A percentile compares a stretch with the other conserved stretches of the same genome.
These are phyloP conservation scores for Gracilaria gracilis DNA, from an alignment of 23 red algal species.

Conservation along the genomic window DNA sequence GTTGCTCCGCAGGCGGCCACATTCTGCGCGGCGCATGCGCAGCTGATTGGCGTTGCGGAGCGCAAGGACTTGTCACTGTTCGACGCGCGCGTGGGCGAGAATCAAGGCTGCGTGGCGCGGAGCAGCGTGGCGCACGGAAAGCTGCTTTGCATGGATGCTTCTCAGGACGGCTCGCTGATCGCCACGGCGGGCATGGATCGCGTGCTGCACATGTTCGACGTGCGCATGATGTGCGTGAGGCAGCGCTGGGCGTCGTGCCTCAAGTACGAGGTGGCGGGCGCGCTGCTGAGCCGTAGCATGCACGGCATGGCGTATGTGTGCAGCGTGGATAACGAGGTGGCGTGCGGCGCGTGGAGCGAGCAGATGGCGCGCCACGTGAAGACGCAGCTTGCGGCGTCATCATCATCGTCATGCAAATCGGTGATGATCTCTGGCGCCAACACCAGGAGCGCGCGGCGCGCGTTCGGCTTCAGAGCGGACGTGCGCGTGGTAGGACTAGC, in stretches of 20 bases:
- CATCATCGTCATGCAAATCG: too few relatives aligned
- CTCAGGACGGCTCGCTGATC: conserved; percentile 35
- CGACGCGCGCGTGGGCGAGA: conserved; percentile 55
- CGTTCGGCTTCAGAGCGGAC: conserved; percentile 83
- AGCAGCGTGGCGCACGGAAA: not conserved
- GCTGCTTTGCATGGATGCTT: conserved; percentile 53
- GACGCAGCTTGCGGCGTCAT: too few relatives aligned
- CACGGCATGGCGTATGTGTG: conserved; percentile 53
- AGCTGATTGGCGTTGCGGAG: conserved; percentile 49
- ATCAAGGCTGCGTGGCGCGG: conserved; percentile 17
- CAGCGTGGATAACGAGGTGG: conserved; percentile 84
- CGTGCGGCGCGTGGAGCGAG: conserved; percentile 71
- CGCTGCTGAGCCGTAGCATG: conserved; percentile 48
- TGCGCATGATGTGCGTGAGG: conserved; percentile 46
- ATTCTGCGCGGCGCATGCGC: conserved; percentile 9
- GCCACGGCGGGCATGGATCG: conserved; percentile 67
- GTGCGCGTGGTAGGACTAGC: conserved; percentile 64
- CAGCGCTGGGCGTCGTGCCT: conserved; percentile 64
- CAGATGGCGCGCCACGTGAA: conserved; percentile 22
- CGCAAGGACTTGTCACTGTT: conserved; percentile 55
- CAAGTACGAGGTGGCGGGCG: conserved; percentile 63
- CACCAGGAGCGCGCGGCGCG: conserved; percentile 48
- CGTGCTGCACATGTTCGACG: conserved; percentile 71
- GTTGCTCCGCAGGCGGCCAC: conserved; percentile 5
- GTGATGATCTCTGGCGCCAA: conserved; percentile 83